phyloP scores from a whole-genome alignment of 352 stramenopile genomes.

The Globisporangium polare region DNA sequence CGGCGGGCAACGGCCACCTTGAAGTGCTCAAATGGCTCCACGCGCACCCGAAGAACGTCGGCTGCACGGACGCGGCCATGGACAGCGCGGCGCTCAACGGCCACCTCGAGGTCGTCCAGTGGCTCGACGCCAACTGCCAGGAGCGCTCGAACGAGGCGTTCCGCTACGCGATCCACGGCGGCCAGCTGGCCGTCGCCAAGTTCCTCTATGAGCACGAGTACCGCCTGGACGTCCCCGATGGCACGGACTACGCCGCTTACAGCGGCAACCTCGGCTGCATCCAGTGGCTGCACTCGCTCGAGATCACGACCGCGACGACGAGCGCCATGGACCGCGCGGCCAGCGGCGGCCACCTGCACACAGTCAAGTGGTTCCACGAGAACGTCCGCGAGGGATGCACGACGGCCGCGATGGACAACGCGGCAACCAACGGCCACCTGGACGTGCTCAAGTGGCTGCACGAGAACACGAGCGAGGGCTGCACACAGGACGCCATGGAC shows the following conservation, averaged over 20 bases:
- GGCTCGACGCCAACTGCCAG: slow-evolving; percentile 13
- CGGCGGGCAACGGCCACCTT: slow-evolving; percentile 10
- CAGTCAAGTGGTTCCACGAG: slow-evolving; percentile 18
- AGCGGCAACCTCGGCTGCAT: slow-evolving; percentile 14
- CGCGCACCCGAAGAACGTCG: slow-evolving; percentile 8
- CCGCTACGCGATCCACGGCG: slow-evolving; percentile 13
- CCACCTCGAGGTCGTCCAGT: slow-evolving; percentile 20
- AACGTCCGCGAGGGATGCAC: slow-evolving; percentile 19
- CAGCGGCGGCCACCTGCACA: slow-evolving; percentile 18
- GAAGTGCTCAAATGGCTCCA: slow-evolving; percentile 15
- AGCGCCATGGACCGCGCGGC: slow-evolving; percentile 17
- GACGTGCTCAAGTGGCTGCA: slow-evolving; percentile 22
- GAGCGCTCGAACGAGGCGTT: slow-evolving; percentile 12
- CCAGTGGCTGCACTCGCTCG: slow-evolving; percentile 12
- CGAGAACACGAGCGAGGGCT: slow-evolving; percentile 15
- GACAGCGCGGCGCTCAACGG: slow-evolving; percentile 19
- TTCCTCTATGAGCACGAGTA: slow-evolving; percentile 11
- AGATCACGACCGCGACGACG: slow-evolving; percentile 9
- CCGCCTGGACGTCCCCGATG: slow-evolving; percentile 3
- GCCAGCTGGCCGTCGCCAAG: slow-evolving; percentile 10
- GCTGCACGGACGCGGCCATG: slow-evolving; percentile 19
- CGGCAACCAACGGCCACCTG: slow-evolving; percentile 16
- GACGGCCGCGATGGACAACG: slow-evolving; percentile 18
- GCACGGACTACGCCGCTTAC: slow-evolving; percentile 14
- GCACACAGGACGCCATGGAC: slow-evolving; percentile 22